Evolutionary conservation across 306 rosid genomes (phyloP).

Genomic region (Pueraria montana): DNA sequence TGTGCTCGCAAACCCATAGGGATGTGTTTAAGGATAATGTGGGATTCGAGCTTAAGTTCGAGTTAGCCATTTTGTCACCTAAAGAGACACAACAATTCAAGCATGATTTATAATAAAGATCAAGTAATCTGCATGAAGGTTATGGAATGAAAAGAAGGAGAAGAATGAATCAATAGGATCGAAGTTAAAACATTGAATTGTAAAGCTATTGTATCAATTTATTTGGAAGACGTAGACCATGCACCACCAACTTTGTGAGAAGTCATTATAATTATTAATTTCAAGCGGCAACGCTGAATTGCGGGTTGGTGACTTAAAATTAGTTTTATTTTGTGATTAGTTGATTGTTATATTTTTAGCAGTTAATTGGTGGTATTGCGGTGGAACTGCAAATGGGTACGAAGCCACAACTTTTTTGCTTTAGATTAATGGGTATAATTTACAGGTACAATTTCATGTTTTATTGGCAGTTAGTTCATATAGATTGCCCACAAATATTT

Average conservation of each 20-base stretch:
- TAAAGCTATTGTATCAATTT: not conserved
- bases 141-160: slow-evolving; percentile 15
- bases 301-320: slow-evolving; percentile 39
- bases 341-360: slow-evolving; percentile 40
- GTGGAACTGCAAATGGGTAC: not conserved
- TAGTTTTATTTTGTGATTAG: slow-evolving; percentile 46
- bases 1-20: slow-evolving; percentile 43
- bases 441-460: not conserved
- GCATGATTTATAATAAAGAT: not conserved
- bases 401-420: not conserved
- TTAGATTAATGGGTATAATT: slow-evolving; percentile 5
- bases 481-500: not conserved
- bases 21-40: not conserved
- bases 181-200: not conserved
- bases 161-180: not conserved
- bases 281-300: slow-evolving; percentile 47
- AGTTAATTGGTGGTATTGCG: slow-evolving; percentile 33
- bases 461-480: not conserved
- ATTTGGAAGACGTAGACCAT: slow-evolving; percentile 27
- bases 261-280: slow-evolving; percentile 19
- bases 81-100: slow-evolving; percentile 12
- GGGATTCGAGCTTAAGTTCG: not conserved
- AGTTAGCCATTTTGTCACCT: not conserved
- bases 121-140: not conserved
- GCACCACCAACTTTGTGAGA: slow-evolving; percentile 29